Conservation (phyloP, 2,329 filamentous ascomycete species). For the Penicillium digitatum region DNA sequence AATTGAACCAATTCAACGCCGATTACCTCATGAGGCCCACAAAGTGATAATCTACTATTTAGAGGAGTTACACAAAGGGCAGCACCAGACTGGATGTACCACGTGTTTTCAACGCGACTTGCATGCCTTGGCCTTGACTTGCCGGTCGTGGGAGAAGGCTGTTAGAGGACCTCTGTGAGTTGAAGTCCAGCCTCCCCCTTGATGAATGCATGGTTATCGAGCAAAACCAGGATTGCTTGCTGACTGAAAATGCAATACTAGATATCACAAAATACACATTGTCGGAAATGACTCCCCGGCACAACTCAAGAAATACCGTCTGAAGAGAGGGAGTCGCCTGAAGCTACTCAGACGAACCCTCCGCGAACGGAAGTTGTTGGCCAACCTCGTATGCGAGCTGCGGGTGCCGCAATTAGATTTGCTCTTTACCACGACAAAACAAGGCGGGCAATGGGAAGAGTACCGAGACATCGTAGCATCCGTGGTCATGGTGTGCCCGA, state of each 20-base stretch:
- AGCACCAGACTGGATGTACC: conserved; percentile 45
- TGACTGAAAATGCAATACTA: conserved; percentile 21
- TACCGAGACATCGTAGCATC: conserved; percentile 53
- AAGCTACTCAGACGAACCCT: conserved; percentile 54
- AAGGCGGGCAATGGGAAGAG: conserved; percentile 44
- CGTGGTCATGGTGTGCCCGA: conserved; percentile 57
- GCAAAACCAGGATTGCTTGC: neutral
- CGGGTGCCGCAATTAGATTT: conserved; percentile 50
- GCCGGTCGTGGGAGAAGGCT: conserved; percentile 54
- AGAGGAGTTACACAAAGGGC: conserved; percentile 43
- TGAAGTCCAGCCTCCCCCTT: neutral
- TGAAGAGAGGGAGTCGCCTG: conserved; percentile 50
- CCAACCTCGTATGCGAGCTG: conserved; percentile 52
- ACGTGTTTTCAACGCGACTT: conserved; percentile 55
- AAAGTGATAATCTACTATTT: conserved; percentile 53
- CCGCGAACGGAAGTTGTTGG: conserved; percentile 49
- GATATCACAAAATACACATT: conserved; percentile 50
- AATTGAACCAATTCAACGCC: conserved; percentile 39
- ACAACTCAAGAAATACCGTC: conserved; percentile 47
- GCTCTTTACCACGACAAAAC: conserved; percentile 38
- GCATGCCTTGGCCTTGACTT: conserved; percentile 51
- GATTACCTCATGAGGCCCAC: conserved; percentile 53
- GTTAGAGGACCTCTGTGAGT: conserved; percentile 51
- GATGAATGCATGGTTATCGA: neutral
- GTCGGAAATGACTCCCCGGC: conserved; percentile 46